Conservation (phyloP, 495 filamentous ascomycete genomes). For the Ramalina peruviana region DNA sequence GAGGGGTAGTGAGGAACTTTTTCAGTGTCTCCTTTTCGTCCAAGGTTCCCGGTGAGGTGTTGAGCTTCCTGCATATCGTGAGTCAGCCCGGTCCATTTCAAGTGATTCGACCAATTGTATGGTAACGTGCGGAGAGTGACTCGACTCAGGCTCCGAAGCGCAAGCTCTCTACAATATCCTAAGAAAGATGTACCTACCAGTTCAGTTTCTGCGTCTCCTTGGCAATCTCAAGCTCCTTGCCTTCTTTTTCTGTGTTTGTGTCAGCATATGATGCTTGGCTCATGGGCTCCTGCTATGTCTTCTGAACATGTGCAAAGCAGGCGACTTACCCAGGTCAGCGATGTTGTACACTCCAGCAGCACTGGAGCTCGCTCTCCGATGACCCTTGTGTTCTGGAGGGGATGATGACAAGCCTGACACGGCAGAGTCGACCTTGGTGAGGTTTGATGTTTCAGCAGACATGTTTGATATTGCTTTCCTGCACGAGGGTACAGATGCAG, state of each 20-base stretch:
- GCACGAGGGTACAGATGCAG: slow-evolving; percentile 2
- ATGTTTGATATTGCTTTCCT: slow-evolving; percentile 29
- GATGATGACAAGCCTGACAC: slow-evolving; percentile 61
- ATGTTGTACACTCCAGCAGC: slow-evolving; percentile 63
- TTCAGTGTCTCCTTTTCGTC: slow-evolving; percentile 74
- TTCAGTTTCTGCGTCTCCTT: slow-evolving; percentile 80
- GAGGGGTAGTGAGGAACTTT: slow-evolving; percentile 62
- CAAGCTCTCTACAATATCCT: neutral
- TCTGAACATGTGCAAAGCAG: neutral
- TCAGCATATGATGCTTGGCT: slow-evolving; percentile 10
- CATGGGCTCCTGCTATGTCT: neutral
- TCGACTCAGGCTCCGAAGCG: neutral
- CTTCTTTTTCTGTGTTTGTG: slow-evolving; percentile 47
- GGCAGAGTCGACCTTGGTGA: slow-evolving; percentile 79
- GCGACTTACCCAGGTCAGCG: slow-evolving; percentile 61
- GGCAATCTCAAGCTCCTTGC: slow-evolving; percentile 61
- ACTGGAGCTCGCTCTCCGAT: slow-evolving; percentile 54
- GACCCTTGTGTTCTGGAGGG: slow-evolving; percentile 43
- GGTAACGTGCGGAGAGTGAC: neutral
- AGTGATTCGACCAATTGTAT: neutral
- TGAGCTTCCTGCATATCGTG: slow-evolving; percentile 56
- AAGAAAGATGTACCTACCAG: slow-evolving; percentile 46
- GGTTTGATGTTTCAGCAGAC: slow-evolving; percentile 40
- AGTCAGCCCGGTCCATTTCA: neutral
- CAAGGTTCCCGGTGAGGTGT: slow-evolving; percentile 60